Conservation (phyloP, 2,329 filamentous ascomycete species). For the Rosellinia necatrix region DNA sequence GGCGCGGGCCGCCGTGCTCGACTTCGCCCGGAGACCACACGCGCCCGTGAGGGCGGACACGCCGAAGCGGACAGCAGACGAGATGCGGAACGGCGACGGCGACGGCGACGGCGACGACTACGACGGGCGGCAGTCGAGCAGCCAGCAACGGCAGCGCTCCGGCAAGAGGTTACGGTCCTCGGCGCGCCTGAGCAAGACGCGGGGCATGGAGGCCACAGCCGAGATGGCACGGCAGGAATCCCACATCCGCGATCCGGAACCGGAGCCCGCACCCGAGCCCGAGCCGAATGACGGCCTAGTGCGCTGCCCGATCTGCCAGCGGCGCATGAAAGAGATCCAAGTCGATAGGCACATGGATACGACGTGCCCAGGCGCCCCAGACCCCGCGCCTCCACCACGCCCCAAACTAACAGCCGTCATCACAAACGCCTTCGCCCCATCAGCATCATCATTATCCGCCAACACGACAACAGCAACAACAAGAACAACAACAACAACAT, state of each 20-base stretch:
- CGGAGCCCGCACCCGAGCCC: neutral
- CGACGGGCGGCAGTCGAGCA: conserved; percentile 24
- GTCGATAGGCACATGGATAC: conserved; percentile 84
- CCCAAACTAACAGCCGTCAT: conserved; percentile 17
- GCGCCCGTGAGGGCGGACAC: conserved; percentile 31
- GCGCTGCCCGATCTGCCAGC: conserved; percentile 79
- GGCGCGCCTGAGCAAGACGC: conserved; percentile 52
- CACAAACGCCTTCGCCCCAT: conserved; percentile 24
- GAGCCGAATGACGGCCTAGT: conserved; percentile 73
- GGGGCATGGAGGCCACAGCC: conserved; percentile 44
- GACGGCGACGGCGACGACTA: conserved; percentile 27
- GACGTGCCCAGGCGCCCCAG: conserved; percentile 51
- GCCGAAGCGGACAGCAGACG: conserved; percentile 59
- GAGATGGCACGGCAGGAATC: conserved; percentile 43
- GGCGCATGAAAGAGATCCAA: conserved; percentile 76
- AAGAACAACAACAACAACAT: no score
- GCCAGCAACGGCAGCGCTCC: conserved; percentile 38
- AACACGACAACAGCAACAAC: no score
- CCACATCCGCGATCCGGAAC: conserved; percentile 32
- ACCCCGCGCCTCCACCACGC: no score
- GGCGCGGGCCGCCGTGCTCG: conserved; percentile 65
- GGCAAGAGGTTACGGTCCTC: conserved; percentile 60
- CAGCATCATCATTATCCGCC: conserved; percentile 16
- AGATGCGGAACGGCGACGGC: conserved; percentile 36
- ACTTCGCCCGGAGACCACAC: conserved; percentile 61